phyloP scores from a whole-genome alignment of 2,329 filamentous ascomycete species.

The Neonectria magnoliae region DNA sequence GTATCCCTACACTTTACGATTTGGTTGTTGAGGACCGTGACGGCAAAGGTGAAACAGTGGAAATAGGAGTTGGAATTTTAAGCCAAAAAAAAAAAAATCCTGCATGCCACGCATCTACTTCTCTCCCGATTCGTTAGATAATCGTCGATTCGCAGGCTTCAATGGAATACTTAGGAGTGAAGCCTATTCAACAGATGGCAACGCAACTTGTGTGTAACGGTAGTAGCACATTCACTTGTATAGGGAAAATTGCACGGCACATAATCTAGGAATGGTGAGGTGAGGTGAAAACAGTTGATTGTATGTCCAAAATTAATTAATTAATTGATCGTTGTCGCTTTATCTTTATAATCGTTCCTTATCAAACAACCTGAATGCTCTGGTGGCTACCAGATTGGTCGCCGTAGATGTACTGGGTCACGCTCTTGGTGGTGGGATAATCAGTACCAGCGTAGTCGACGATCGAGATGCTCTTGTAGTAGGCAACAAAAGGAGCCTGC shows the following conservation, averaged over 20 bases:
- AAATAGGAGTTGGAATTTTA: not conserved
- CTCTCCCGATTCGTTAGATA: no score
- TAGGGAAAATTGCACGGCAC: not conserved
- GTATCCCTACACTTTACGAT: not conserved
- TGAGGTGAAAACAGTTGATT: not conserved
- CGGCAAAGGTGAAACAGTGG: not conserved
- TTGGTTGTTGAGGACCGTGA: not conserved
- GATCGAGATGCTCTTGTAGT: slow-evolving; percentile 66
- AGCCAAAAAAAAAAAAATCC: no score
- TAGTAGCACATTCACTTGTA: no score
- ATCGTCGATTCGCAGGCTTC: no score
- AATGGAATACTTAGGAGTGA: no score
- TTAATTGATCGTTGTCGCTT: not conserved
- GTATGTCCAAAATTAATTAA: not conserved
- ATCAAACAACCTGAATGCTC: slow-evolving; percentile 58
- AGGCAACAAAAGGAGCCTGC: slow-evolving; percentile 62
- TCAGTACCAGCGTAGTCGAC: slow-evolving; percentile 63
- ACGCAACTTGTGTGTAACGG: no score
- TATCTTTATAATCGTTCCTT: not conserved
- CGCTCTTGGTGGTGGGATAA: slow-evolving; percentile 48
- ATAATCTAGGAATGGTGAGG: no score
- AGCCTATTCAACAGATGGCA: no score
- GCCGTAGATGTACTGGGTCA: slow-evolving; percentile 62
- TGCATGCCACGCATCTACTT: not conserved
- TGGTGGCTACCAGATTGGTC: slow-evolving; percentile 60